Base-by-base conservation (phyloP, 2,329 filamentous ascomycete genomes). In the Fusarium sp. region DNA sequence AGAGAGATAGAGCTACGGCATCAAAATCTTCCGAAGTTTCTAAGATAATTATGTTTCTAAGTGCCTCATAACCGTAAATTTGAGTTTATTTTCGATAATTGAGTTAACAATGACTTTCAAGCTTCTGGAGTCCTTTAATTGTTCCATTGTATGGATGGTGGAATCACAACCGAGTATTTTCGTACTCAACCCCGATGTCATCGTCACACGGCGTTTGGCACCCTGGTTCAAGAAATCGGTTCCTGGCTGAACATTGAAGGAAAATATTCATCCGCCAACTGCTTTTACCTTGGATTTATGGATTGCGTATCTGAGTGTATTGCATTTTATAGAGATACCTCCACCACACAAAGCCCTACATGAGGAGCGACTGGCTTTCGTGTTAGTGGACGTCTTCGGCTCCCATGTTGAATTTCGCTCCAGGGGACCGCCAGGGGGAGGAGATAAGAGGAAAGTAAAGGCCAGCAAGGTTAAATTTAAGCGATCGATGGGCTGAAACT, bases 191-290 rank as follows among this genome's bases (percentile, higher is more conserved):
- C 32, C 36, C 63, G 24, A 62, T 60, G 53, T 40, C 53, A 61
- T 65, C 45, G 36, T 51, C 51, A 56, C 46, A 69, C 46, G 62
- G 34, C 47, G 36, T 47, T 30, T 17, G 36, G 6, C 32, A 59
- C 40, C 34, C 49, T 44, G 52, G 48, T 55, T 45, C 59, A 57
- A 65, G 42, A 28, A 30, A 38, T 62, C 50, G 42, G 53, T 62
- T 68, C 67, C 60, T 58, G 59, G 51, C n/a, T 38, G 28, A 38
- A 56, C 53, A 55, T 65, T 62, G 43, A 58, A 55, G 55, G 56
- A 26, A 7, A 26, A 43, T 51, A 47, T 40, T 42, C 19, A 34
- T 36, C 55, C 38, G 42, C n/a, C 19, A 20, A 15, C 20, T 21
- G 11, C n/a, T 21, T 24, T 48, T 48, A 47, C 40, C 38, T 28